A percentile compares a stretch with the other conserved stretches of the same genome.
Conservation (phyloP, 163 green algal genomes). For the Chloromonas sp. region DNA sequence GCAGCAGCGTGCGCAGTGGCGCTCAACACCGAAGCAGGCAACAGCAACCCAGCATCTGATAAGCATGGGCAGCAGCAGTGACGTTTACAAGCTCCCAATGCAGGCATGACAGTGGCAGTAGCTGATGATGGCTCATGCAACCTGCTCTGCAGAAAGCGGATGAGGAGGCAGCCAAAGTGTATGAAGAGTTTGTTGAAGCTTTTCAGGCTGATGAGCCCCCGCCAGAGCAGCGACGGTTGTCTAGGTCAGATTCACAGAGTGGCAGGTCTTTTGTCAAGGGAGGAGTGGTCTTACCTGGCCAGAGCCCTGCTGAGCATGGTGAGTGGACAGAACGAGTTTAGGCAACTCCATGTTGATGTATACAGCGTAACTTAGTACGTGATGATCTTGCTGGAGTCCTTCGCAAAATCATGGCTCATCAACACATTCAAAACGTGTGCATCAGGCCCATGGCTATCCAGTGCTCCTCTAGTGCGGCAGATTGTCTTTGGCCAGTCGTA, state of each 20-base stretch:
- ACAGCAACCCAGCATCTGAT: no score
- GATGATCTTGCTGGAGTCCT: background rate
- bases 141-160: constrained; percentile 59
- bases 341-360: no score
- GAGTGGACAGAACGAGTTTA: no score
- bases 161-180: constrained; percentile 71
- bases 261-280: background rate
- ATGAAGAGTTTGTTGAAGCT: constrained; percentile 77
- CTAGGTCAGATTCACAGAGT: background rate
- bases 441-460: no score
- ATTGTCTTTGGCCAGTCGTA: no score
- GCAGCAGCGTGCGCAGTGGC: no score
- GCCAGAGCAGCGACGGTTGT: background rate
- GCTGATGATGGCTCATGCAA: background rate
- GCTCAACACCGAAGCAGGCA: no score
- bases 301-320: background rate
- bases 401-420: background rate
- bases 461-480: no score
- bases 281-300: background rate
- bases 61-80: no score
- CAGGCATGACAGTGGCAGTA: background rate
- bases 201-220: constrained; percentile 15
- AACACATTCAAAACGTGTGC: background rate
- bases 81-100: no score
- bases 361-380: no score